Evolutionary conservation across 768 basidiomycete species (phyloP).

Genomic region (Lactarius akahatsu): DNA sequence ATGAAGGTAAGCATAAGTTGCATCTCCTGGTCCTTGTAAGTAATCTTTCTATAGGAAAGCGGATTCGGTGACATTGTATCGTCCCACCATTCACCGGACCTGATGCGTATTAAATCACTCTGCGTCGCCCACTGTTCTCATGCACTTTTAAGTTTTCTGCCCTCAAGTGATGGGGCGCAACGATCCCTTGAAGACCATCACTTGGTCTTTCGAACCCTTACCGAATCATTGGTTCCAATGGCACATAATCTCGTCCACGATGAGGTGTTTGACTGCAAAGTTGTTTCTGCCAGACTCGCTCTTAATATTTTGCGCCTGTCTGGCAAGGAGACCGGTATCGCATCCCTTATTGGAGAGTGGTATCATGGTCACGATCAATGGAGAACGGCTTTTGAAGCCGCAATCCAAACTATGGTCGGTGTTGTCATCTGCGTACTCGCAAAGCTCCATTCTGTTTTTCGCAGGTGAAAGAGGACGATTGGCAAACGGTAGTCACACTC

Average conservation of each 20-base stretch:
- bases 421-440: neutral
- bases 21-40: neutral
- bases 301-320: conserved; percentile 41
- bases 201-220: conserved; percentile 41
- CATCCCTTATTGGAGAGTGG: conserved; percentile 39
- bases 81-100: conserved; percentile 43
- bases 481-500: conserved; percentile 44
- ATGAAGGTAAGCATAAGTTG: conserved; percentile 5
- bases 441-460: conserved; percentile 5
- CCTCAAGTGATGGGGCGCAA: conserved; percentile 27
- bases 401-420: conserved; percentile 20
- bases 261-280: conserved; percentile 39
- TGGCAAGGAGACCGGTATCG: conserved; percentile 14
- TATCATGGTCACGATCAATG: conserved; percentile 11
- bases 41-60: conserved; percentile 14
- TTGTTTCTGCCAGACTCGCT: conserved; percentile 43
- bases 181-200: conserved; percentile 33
- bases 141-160: conserved; percentile 37
- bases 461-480: conserved; percentile 43
- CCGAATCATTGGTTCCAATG: conserved; percentile 51
- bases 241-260: conserved; percentile 41
- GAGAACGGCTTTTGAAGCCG: conserved; percentile 26
- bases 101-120: conserved; percentile 47
- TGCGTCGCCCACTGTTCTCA: conserved; percentile 45
- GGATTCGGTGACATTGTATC: conserved; percentile 25